Conservation (phyloP, 768 basidiomycete genomes). For the Grammothele lineata region DNA sequence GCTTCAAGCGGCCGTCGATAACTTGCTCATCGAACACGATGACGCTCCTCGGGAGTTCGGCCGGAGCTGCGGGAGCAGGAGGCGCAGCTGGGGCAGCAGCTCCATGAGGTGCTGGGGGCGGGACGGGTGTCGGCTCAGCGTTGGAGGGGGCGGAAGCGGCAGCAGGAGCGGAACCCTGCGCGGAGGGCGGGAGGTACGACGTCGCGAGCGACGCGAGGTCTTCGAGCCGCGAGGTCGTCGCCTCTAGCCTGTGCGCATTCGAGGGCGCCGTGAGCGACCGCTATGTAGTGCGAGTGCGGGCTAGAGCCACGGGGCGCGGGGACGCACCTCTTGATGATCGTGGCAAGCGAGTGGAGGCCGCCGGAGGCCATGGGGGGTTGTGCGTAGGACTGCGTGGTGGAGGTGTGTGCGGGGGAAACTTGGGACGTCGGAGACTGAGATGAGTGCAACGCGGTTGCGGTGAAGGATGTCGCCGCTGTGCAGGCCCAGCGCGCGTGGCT, state of each 20-base stretch:
- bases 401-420: neutral
- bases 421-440: neutral
- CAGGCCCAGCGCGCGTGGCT: conserved; percentile 2
- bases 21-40: conserved; percentile 71
- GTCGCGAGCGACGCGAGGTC: conserved; percentile 63
- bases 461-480: neutral
- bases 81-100: conserved; percentile 35
- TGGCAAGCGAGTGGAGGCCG: conserved; percentile 71
- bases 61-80: conserved; percentile 29
- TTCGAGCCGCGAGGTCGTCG: conserved; percentile 90
- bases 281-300: conserved; percentile 13
- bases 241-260: conserved; percentile 78
- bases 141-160: conserved; percentile 18
- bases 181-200: conserved; percentile 20
- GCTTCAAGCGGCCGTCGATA: conserved; percentile 67
- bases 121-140: conserved; percentile 19
- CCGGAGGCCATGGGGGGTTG: conserved; percentile 21
- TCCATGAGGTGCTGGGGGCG: conserved; percentile 31
- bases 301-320: conserved; percentile 1
- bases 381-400: conserved; percentile 7
- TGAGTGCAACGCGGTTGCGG: neutral
- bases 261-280: too few species aligned
- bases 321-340: conserved; percentile 73
- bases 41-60: conserved; percentile 53
- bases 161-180: conserved; percentile 13